Conservation (phyloP, 371 early-diverging fungal genomes). For the Sporodiniella umbellata region DNA sequence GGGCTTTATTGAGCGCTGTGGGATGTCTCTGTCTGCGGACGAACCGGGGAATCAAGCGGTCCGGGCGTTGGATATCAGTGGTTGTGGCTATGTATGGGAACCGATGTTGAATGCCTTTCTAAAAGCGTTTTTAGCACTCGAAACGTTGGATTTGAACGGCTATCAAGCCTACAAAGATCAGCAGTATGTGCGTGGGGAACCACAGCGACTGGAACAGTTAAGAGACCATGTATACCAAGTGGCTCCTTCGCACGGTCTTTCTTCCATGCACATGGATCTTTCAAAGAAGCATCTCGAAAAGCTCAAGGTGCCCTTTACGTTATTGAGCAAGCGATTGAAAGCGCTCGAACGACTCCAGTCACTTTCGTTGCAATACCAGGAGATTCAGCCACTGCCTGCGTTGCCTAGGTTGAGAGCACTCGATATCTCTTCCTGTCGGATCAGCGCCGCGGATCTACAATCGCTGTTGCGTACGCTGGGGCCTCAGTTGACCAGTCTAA, state of each 20-base stretch:
- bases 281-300: conserved; percentile 22
- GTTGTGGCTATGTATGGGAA: conserved; percentile 30
- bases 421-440: conserved; percentile 37
- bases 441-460: conserved; percentile 27
- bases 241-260: conserved; percentile 33
- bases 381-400: conserved; percentile 7
- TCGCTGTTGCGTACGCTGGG: conserved; percentile 19
- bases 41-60: not conserved
- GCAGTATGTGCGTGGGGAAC: not conserved
- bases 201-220: conserved; percentile 20
- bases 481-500: conserved; percentile 17
- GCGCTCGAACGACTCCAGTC: conserved; percentile 7
- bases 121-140: conserved; percentile 19
- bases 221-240: conserved; percentile 41
- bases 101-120: conserved; percentile 23
- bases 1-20: conserved; percentile 19
- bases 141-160: conserved; percentile 19
- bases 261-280: conserved; percentile 33
- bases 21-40: conserved; percentile 13
- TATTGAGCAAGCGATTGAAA: conserved; percentile 7
- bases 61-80: conserved; percentile 26
- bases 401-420: no score
- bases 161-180: conserved; percentile 11
- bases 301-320: conserved; percentile 19
- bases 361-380: conserved; percentile 36